Conservation (phyloP, 306 rosid species). For the Rubus idaeus region DNA sequence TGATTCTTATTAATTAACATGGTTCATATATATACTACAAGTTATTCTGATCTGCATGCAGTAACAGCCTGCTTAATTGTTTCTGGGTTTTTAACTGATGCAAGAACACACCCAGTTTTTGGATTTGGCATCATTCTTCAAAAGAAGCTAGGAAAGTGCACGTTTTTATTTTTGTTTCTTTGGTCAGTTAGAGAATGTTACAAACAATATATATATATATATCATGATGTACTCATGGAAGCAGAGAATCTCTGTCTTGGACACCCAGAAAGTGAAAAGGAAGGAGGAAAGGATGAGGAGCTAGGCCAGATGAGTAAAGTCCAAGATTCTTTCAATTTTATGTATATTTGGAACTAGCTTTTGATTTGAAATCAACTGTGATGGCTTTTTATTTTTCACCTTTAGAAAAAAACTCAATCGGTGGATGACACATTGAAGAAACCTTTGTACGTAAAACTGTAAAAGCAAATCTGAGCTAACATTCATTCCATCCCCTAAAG, state of each 20-base stretch:
- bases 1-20: not conserved
- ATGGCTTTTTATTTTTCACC: conserved; percentile 1
- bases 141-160: not conserved
- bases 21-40: not conserved
- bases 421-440: conserved; percentile 9
- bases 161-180: not conserved
- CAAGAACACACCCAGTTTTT: not conserved
- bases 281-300: not conserved
- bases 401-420: not conserved
- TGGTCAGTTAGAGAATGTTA: not conserved
- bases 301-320: conserved; percentile 12
- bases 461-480: not conserved
- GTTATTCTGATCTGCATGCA: not conserved
- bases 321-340: conserved; percentile 15
- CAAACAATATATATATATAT: not conserved
- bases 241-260: not conserved
- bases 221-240: no score
- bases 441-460: not conserved
- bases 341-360: not conserved
- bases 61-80: not conserved
- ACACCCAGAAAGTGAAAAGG: not conserved
- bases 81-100: not conserved
- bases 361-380: conserved; percentile 11
- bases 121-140: not conserved
- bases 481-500: not conserved